phyloP scores from a whole-genome alignment of 1,284 basidiomycete species.

The Tetrapyrgos nigripes region DNA sequence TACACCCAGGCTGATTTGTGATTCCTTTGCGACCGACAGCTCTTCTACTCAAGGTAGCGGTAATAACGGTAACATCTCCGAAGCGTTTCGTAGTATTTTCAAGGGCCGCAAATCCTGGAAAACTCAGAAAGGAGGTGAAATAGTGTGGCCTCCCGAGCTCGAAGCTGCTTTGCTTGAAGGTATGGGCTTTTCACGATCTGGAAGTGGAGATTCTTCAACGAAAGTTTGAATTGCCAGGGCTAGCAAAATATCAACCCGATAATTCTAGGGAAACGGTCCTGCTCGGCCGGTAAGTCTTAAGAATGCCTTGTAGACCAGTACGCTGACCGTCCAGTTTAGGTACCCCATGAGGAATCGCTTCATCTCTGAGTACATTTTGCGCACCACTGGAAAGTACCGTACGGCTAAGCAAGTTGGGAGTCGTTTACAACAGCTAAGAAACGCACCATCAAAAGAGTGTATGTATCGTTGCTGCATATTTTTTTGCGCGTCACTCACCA shows the following conservation, averaged over 20 bases:
- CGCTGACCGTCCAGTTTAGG: neutral
- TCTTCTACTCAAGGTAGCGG: too few relatives aligned
- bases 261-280: slow-evolving; percentile 72
- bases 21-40: too few relatives aligned
- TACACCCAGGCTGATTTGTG: too few relatives aligned
- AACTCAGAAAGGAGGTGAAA: slow-evolving; percentile 70
- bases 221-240: slow-evolving; percentile 42
- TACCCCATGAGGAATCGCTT: slow-evolving; percentile 79
- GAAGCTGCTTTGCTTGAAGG: slow-evolving; percentile 80
- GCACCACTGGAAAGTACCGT: slow-evolving; percentile 65
- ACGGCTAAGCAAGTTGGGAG: slow-evolving; percentile 78
- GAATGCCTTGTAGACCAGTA: too few relatives aligned
- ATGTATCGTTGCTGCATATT: slow-evolving; percentile 30
- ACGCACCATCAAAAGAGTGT: slow-evolving; percentile 71
- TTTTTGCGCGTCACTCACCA: too few relatives aligned
- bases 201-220: neutral
- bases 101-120: slow-evolving; percentile 77
- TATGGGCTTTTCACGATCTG: slow-evolving; percentile 30
- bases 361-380: slow-evolving; percentile 72
- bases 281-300: slow-evolving; percentile 58
- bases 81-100: too few relatives aligned
- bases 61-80: too few relatives aligned
- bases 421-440: slow-evolving; percentile 73
- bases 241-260: slow-evolving; percentile 72
- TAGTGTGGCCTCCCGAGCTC: slow-evolving; percentile 78